Evolutionary conservation across 2,329 filamentous ascomycete genomes (phyloP).

Genomic region (Chaetomium sp.): DNA sequence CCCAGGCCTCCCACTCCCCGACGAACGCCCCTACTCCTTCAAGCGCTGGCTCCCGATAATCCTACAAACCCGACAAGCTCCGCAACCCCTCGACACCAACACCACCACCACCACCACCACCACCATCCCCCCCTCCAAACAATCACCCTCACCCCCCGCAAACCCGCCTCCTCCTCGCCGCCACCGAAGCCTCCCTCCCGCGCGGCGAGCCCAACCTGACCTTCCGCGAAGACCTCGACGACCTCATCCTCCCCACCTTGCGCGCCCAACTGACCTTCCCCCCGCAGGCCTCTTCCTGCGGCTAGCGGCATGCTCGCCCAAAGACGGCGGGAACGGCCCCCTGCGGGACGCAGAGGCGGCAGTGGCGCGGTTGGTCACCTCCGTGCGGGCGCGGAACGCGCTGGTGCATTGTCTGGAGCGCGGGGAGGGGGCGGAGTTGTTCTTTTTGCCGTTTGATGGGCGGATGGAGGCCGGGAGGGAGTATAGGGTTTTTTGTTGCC

Average conservation of each 20-base stretch:
- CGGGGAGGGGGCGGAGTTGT: slow-evolving; percentile 37
- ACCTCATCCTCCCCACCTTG: slow-evolving; percentile 38
- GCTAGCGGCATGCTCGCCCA: slow-evolving; percentile 47
- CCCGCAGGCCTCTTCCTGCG: slow-evolving; percentile 47
- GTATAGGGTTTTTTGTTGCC: slow-evolving; percentile 49
- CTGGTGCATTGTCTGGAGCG: slow-evolving; percentile 36
- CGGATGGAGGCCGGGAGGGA: slow-evolving; percentile 44
- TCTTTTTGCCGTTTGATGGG: slow-evolving; percentile 46
- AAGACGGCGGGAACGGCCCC: slow-evolving; percentile 43
- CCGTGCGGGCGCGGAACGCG: slow-evolving; percentile 42
- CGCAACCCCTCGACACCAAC: slow-evolving; percentile 30
- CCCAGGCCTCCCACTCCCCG: slow-evolving; percentile 37
- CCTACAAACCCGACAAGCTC: slow-evolving; percentile 38
- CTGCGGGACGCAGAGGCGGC: slow-evolving; percentile 41
- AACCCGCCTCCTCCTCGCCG: slow-evolving; percentile 38
- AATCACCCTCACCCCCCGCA: slow-evolving; percentile 38
- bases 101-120: not conserved
- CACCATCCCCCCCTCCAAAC: slow-evolving; percentile 35
- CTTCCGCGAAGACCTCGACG: slow-evolving; percentile 41
- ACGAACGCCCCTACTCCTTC: slow-evolving; percentile 44
- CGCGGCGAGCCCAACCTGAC: slow-evolving; percentile 37
- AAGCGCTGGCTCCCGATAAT: slow-evolving; percentile 48
- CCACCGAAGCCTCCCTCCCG: slow-evolving; percentile 40
- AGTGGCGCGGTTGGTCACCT: slow-evolving; percentile 45
- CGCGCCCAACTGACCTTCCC: slow-evolving; percentile 36